Evolutionary conservation across 305 asterid species (phyloP), one percentile per base, ranked within the genome.

Genomic region (Ilex paraguariensis): DNA sequence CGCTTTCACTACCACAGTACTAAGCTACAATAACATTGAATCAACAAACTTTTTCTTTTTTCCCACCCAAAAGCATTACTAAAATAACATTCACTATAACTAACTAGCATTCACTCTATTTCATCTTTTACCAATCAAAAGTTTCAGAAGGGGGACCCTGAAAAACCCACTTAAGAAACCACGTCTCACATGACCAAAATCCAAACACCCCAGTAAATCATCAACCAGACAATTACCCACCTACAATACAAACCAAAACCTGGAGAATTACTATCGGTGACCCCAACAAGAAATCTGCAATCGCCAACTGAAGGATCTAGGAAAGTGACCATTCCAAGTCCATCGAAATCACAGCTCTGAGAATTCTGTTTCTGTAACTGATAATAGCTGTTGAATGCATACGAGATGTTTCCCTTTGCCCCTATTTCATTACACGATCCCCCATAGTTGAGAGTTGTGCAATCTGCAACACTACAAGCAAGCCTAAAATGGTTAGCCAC

Each of bases 251-350:
- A 56, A 56, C 72, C 61, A 66, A 64, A 66, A 17, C 84, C 84
- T 42, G 79, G 57, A 40, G 95, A 78, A 13, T 62, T 31, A 21
- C 44, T 60, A 58, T 82, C 87, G 0, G 57, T 68, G 42, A 86
- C 87, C 65, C 95, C 98, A 53, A 91, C 98, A 62, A 91, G 95
- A 81, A 92, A 92, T 63, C 81, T 82, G 80, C 98, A 92, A 10
- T 73, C 68, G n/a, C 96, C 97, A 9, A 87, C 60, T 0, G 97
- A 89, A 60, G 98, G 98, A 79, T 92, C 84, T 79, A 87, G 79
- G 82, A 85, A 83, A 9, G 96, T 90, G 53, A 87, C 81, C 82
- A 90, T 84, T 65, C 97, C 98, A 6, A 92, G 88, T 59, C 98
- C 98, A 65, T 87, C 97, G 60, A 87, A 92, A 63, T 92, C 96